These are phyloP conservation scores for Pelargonium myrrhifolium DNA, from an alignment of 441 rosid species.

Conservation along the genomic window DNA sequence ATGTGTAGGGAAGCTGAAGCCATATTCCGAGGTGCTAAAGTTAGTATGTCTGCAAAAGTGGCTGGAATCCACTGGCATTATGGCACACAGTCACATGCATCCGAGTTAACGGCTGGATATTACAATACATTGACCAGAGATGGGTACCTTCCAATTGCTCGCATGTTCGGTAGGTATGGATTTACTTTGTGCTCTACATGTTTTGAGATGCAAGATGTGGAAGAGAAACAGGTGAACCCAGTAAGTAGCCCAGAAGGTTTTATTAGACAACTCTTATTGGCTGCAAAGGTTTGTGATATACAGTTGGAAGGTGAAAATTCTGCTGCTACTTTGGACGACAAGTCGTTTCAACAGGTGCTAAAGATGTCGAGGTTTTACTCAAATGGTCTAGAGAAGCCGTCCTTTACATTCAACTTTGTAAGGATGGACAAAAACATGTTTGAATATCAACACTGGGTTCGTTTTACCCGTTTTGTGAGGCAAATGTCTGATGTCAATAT, in stretches of 20 bases:
- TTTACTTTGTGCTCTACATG: constrained; percentile 38
- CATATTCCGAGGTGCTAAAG: constrained; percentile 30
- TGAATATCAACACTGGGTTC: constrained; percentile 31
- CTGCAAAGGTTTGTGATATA: constrained; percentile 30
- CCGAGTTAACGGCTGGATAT: constrained; percentile 45
- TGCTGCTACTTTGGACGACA: constrained; percentile 24
- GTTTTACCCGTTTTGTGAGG: constrained; percentile 34
- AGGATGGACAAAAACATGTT: constrained; percentile 43
- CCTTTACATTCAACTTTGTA: constrained; percentile 36
- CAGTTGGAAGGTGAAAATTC: constrained; percentile 41
- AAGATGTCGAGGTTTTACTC: constrained; percentile 35
- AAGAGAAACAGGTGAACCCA: constrained; percentile 30
- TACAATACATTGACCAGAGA: constrained; percentile 37
- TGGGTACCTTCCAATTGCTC: constrained; percentile 41
- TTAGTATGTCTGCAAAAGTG: constrained; percentile 34
- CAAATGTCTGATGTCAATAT: constrained; percentile 31
- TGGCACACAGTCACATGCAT: constrained; percentile 31
- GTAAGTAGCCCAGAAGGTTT: constrained; percentile 40
- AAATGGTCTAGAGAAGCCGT: constrained; percentile 24
- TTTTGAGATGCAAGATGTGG: constrained; percentile 39
- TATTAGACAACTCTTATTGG: constrained; percentile 32
- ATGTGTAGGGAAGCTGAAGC: constrained; percentile 38
- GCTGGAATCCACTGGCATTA: constrained; percentile 46
- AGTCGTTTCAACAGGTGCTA: constrained; percentile 34
- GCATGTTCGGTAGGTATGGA: constrained; percentile 34